Conservation (phyloP, 2,329 filamentous ascomycete genomes). For the Fusarium sp. region DNA sequence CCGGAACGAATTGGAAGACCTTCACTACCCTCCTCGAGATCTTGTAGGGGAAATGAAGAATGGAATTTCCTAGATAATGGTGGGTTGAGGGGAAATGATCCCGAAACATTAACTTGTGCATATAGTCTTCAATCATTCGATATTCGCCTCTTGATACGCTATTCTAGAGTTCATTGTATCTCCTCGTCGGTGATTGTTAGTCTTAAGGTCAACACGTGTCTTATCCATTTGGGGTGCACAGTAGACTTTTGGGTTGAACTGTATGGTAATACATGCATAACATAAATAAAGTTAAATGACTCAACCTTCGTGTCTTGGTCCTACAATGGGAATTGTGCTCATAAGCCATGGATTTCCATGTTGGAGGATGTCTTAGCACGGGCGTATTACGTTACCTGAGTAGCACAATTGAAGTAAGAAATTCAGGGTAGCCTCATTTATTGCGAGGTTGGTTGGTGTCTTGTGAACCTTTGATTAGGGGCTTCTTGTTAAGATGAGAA, state of each 20-base stretch:
- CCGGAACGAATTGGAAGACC: too few relatives aligned
- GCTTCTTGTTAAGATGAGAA: too few relatives aligned
- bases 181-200: neutral
- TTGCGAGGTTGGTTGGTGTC: too few relatives aligned
- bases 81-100: neutral
- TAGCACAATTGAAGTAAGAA: neutral
- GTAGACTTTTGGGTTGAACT: neutral
- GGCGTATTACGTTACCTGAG: neutral
- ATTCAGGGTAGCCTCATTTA: too few relatives aligned
- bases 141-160: neutral
- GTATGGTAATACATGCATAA: neutral
- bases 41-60: constrained; percentile 55
- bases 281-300: neutral
- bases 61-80: constrained; percentile 54
- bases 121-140: too few relatives aligned
- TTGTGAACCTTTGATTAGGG: too few relatives aligned
- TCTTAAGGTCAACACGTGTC: neutral
- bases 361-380: neutral
- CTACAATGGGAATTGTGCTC: neutral
- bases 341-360: neutral
- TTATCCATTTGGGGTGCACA: neutral
- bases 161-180: neutral
- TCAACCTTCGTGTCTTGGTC: neutral
- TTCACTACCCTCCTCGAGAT: too few relatives aligned
- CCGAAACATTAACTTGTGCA: neutral